A percentile compares a stretch with the other conserved stretches of the same genome.
These are phyloP conservation scores for Grifola frondosa DNA, from an alignment of 1,284 basidiomycete species.

Conservation along the genomic window DNA sequence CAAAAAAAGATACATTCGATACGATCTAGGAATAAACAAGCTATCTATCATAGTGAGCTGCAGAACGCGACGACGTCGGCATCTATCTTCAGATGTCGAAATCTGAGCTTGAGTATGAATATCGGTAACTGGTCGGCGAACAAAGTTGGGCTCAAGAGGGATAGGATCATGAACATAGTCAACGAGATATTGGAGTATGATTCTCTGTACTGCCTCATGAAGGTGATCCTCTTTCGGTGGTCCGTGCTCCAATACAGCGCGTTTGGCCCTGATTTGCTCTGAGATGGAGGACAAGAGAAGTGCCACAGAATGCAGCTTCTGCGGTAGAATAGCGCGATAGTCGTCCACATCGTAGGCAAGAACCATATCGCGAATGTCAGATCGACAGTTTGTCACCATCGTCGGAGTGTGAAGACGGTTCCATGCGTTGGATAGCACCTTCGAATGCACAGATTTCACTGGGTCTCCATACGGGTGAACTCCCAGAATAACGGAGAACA, in stretches of 20 bases:
- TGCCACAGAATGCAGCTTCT: background rate
- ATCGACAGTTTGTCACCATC: no score
- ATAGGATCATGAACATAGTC: background rate
- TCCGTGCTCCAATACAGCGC: background rate
- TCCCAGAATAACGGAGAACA: slow-evolving; percentile 4
- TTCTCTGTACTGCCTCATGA: slow-evolving; percentile 6
- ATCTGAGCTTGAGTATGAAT: no score
- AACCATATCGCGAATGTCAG: slow-evolving; percentile 1
- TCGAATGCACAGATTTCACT: background rate
- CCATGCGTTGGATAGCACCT: slow-evolving; percentile 1
- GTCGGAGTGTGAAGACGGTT: background rate
- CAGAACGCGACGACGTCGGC: no score
- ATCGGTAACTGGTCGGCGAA: no score
- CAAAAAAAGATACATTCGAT: no score
- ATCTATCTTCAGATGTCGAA: no score
- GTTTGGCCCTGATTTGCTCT: slow-evolving; percentile 1
- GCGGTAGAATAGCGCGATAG: background rate
- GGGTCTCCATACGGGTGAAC: slow-evolving; percentile 1
- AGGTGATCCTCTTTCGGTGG: slow-evolving; percentile 1
- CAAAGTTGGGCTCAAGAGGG: no score
- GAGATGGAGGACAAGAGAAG: slow-evolving; percentile 2
- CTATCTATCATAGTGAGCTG: no score
- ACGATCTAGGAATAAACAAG: no score
- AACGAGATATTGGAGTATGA: slow-evolving; percentile 8
- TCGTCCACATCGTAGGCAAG: background rate